Evolutionary conservation across 805 yeast genomes (phyloP), one percentile per base, ranked within the genome.

Genomic region (Ogataea degrootiae): DNA sequence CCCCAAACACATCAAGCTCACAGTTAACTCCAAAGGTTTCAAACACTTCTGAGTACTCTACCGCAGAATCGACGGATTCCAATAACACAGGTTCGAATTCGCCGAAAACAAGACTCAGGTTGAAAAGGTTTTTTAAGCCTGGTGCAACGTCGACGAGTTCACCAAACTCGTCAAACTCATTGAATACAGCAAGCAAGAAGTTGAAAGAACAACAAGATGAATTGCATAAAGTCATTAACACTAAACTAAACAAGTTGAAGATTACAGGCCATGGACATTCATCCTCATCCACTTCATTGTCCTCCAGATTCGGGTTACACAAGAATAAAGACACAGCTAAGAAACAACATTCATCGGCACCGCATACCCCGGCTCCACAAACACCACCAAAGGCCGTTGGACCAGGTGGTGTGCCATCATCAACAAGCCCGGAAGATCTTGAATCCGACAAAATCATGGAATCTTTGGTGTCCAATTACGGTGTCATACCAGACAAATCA

Each of bases 401-500:
- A 7, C 26, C 41, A 12, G 11, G 22, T n/a, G 11, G 38, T 6
- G 1, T 19, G 23, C 14, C 16, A 19, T 31, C 31, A 9, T 16
- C n/a, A n/a, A 12, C 29, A 38, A 17, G 11, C 9, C 16, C 48
- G 19, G 46, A 39, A 21, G n/a, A 23, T 22, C 31, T 41, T 29
- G 41, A 43, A 5, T 19, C 48, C 14, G 59, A 57, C 11, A 42
- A 34, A 14, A 41, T 46, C 1, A 48, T 74, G 5, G 60, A 63
- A 26, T 72, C 68, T 45, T 50, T 78, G 39, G 62, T 79, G 47
- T 75, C 80, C 45, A 83, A 85, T 57, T 89, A 88, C 65, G 94
- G 95, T 37, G 55, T 48, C 26, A 73, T 80, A 22, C 77, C 83
- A 2, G 95, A 95, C 12, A 76, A 77, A 52, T 71, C 84, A 21